Evolutionary conservation across 352 stramenopile species (phyloP), one percentile per base, ranked within the genome.

Genomic region (Phytophthora citrophthora): DNA sequence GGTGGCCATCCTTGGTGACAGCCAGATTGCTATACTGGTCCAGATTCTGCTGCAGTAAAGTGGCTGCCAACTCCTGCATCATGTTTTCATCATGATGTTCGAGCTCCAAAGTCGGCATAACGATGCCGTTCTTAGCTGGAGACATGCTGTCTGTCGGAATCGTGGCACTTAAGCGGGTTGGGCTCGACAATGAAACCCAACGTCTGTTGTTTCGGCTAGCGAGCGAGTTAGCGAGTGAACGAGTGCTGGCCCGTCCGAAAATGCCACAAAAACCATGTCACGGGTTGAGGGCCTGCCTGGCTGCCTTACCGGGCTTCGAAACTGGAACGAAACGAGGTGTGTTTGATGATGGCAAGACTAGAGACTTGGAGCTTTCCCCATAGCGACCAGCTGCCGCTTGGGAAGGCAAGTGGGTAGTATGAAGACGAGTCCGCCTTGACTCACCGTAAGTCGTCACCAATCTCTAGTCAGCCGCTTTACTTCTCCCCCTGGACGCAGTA

Each of bases 61-160:
- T 68, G 29, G 31, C 44, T 26, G 66, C 70, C 39, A 78, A 31
- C n/a, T 78, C 67, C 34, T 68, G 61, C 65, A 78, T 72, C 39
- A 68, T 54, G 26, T 68, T 52, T 24, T 64, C 56, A 34, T 78
- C 70, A 9, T 69, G 31, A 15, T 13, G 43, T 49, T 74, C 52
- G 8, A 78, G 52, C 23, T 78, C 66, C 44, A 78, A 26, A 26
- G 52, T 45, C 16, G 70, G 70, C 61, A 78, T 72, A n/a, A 16
- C 8, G 16, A 70, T 54, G 55, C 53, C 70, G 6, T 60, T 47
- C 24, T 67, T 74, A 8, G 41, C 12, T 6, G n/a, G 43, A 43
- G 64, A 23, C 67, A 74, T 74, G 6, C 5, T 48, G 39, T 67
- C 43, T 5, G 2, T 62, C 29, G 66, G 29, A 66, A 66, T 74